Conservation (phyloP, 148 eudicot genomes). For the Rhododendron williamsianum region DNA sequence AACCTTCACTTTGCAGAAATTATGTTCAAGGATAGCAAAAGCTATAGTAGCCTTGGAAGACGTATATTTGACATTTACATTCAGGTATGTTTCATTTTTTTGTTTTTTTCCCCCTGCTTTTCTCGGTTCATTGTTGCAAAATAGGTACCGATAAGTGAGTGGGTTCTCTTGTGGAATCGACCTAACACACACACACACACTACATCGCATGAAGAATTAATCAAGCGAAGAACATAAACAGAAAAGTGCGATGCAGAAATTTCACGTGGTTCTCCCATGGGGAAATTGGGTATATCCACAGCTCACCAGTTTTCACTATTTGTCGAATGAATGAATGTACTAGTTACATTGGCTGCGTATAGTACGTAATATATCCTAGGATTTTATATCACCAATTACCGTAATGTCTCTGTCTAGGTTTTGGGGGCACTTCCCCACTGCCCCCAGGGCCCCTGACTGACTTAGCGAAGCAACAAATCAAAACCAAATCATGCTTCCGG, state of each 20-base stretch:
- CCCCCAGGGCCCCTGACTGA: neutral
- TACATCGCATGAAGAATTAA: neutral
- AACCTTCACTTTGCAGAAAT: conserved; percentile 37
- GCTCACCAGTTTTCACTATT: neutral
- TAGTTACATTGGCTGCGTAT: neutral
- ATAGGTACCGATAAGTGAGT: neutral
- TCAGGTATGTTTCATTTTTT: conserved; percentile 8
- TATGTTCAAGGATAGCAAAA: conserved; percentile 19
- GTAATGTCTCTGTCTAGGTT: neutral
- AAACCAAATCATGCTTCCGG: too few relatives aligned
- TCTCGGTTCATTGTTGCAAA: neutral
- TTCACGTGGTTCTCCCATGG: too few relatives aligned
- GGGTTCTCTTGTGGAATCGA: neutral
- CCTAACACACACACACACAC: neutral
- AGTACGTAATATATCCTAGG: neutral
- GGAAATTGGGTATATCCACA: neutral
- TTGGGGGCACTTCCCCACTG: neutral
- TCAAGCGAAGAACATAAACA: neutral
- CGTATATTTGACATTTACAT: conserved; percentile 21
- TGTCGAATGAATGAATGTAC: neutral
- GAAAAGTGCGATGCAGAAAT: neutral
- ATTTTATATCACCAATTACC: neutral
- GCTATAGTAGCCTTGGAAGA: conserved; percentile 27
- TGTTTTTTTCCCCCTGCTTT: neutral
- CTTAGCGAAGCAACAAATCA: too few relatives aligned